Evolutionary conservation across 768 basidiomycete species (phyloP).

Genomic region (Hysterangium stoloniferum): DNA sequence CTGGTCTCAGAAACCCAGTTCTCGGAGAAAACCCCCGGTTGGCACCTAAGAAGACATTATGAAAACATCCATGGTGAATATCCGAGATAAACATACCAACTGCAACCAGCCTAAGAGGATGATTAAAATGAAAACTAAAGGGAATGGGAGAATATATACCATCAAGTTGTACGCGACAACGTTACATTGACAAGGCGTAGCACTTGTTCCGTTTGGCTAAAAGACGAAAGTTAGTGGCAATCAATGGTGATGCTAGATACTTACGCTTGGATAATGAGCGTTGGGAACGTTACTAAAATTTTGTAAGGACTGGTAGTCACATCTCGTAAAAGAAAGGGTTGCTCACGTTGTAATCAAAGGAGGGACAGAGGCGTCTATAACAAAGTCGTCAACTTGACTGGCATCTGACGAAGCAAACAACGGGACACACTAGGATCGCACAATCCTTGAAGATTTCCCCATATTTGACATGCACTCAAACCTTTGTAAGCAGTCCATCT

Average conservation of each 20-base stretch:
- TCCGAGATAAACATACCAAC: neutral
- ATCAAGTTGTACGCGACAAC: constrained; percentile 2
- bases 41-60: neutral
- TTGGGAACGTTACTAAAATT: neutral
- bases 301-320: neutral
- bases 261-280: neutral
- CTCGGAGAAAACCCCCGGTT: neutral
- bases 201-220: neutral
- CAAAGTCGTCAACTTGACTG: neutral
- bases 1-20: constrained; percentile 1
- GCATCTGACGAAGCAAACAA: neutral
- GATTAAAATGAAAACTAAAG: neutral
- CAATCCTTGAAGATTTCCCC: neutral
- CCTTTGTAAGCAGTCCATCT: constrained; percentile 5
- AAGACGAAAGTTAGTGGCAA: too few relatives aligned
- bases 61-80: neutral
- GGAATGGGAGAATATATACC: neutral
- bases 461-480: neutral
- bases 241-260: neutral
- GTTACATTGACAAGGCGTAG: constrained; percentile 2
- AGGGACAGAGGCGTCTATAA: neutral
- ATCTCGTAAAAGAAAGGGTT: neutral
- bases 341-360: neutral
- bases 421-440: neutral
- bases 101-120: neutral